Base-by-base conservation (phyloP, 306 rosid species). In the Quillaja saponaria region DNA sequence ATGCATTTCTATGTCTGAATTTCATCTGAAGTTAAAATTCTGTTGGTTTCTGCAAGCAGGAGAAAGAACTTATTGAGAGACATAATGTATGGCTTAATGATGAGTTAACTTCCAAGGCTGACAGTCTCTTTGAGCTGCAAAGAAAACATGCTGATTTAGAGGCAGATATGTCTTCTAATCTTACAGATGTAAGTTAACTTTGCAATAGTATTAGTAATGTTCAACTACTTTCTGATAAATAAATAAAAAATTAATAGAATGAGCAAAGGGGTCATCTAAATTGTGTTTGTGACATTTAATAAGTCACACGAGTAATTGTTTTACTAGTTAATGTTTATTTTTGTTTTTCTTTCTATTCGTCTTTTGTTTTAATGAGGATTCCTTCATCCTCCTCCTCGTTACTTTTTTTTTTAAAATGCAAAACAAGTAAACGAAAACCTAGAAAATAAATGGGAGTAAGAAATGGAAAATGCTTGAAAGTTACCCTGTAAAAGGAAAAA, bases 1-100 rank as follows among this genome's bases (percentile, higher is more conserved):
- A 4, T 25, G 31, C 31, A 25, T 25, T 25, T 25, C 4, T 25
- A 4, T 25, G 31, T 39, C 7, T 7, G 7, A 12, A 39, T 48
- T 74, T 57, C 55, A 58, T 72, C 20, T 58, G n/a, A 53, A 74
- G 68, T 55, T 17, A 48, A 52, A 55, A 7, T 62, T 49, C 34
- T 37, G 46, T 48, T 69, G 49, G n/a, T 64, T 12, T 55, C 65
- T 42, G 55, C 66, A 59, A 66, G 48, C 90, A 92, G 99, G 99
- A 92, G 84, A 92, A 92, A 67, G 96, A 89, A 71, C 91, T 92
- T 49, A 58, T 84, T 38, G 86, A 92, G 82, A 86, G 82, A 75
- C 98, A 92, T 62, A 92, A 82, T 67, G 71, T 63, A 15, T 92
- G 90, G 95, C 90, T 92, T 64, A 82, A 86, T 37, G 89, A 92